Conservation (phyloP, 2,329 filamentous ascomycete species). For the Sclerotinia glacialis region DNA sequence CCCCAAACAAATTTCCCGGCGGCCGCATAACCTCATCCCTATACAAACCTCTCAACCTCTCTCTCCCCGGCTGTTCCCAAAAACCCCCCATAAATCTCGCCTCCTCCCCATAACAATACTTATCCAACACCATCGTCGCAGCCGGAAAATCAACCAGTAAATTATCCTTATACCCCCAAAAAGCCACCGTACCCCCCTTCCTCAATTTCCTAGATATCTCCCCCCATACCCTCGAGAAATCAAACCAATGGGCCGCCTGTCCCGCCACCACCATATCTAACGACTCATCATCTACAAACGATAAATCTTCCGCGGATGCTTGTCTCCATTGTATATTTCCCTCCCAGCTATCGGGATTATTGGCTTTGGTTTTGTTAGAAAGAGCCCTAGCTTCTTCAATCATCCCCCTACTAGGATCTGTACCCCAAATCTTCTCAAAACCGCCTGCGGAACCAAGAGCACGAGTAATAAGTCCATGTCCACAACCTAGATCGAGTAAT, state of each 20-base stretch:
- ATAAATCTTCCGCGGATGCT: slow-evolving; percentile 53
- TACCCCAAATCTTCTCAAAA: slow-evolving; percentile 52
- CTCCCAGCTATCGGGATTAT: slow-evolving; percentile 22
- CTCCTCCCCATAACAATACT: slow-evolving; percentile 53
- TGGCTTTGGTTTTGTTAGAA: not conserved
- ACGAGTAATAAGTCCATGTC: slow-evolving; percentile 57
- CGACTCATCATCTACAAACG: slow-evolving; percentile 47
- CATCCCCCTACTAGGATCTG: slow-evolving; percentile 59
- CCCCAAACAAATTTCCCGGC: slow-evolving; percentile 51
- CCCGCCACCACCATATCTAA: slow-evolving; percentile 52
- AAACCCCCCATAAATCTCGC: slow-evolving; percentile 54
- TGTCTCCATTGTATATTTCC: slow-evolving; percentile 50
- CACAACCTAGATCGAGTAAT: slow-evolving; percentile 60
- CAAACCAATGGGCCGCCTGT: slow-evolving; percentile 67
- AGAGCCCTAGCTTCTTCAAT: slow-evolving; percentile 47
- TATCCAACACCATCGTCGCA: slow-evolving; percentile 53
- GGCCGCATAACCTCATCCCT: slow-evolving; percentile 48
- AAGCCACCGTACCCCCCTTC: slow-evolving; percentile 57
- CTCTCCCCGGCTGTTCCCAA: slow-evolving; percentile 61
- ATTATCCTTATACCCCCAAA: slow-evolving; percentile 66
- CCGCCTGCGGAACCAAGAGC: slow-evolving; percentile 47
- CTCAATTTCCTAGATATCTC: slow-evolving; percentile 54
- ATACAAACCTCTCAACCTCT: slow-evolving; percentile 52
- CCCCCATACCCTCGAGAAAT: slow-evolving; percentile 54
- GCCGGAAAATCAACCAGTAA: slow-evolving; percentile 52